Evolutionary conservation across 1,284 basidiomycete species (phyloP), one percentile per base, ranked within the genome.

Genomic region (Moniliophthora roreri): DNA sequence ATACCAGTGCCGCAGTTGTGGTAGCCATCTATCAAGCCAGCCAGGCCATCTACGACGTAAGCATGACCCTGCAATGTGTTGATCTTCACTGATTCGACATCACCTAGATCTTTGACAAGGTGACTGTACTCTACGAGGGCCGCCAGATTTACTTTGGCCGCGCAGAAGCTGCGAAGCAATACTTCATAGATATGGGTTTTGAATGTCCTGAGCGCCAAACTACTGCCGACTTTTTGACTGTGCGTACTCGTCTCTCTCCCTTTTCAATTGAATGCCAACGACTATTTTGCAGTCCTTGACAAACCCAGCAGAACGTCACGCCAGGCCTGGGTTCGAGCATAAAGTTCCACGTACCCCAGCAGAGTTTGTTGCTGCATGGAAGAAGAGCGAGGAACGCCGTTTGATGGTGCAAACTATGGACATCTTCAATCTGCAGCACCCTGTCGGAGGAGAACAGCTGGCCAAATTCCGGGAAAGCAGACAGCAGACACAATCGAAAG

Each of bases 171-270:
- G 89, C 87, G 1, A 77, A 79, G 54, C 69, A 77, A 38, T 90
- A 86, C 66, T 89, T 89, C 65, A 69, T 82, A 50, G 72, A 82
- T 55, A 81, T 91, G 74, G 89, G 89, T 16, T 93, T 84, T 63
- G 69, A 78, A 35, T 77, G 78, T 2, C 72, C 76, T 2, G 68
- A 75, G 36, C 72, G 85, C 24, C 84, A 89, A 62, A 87, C 84
- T 0, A 85, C 84, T 0, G 79, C 83, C 16, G 86, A 87, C 63
- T 91, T 87, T 68, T 70, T 89, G 24, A 73, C 78, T 11, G 49
- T 50, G 21, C n/a, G 49, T 34, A 7, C 9, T 11, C 16, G 34
- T 35, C 9, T 34, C 21, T 32, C 23, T n/a, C 26, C 13, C 49
- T 24, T 13, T 20, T 28, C 16, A 18, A 32, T 18, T 23, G 10